A percentile compares a stretch with the other conserved stretches of the same genome.
These are phyloP conservation scores for Brassica balearica DNA, from an alignment of 441 rosid species.

Conservation along the genomic window DNA sequence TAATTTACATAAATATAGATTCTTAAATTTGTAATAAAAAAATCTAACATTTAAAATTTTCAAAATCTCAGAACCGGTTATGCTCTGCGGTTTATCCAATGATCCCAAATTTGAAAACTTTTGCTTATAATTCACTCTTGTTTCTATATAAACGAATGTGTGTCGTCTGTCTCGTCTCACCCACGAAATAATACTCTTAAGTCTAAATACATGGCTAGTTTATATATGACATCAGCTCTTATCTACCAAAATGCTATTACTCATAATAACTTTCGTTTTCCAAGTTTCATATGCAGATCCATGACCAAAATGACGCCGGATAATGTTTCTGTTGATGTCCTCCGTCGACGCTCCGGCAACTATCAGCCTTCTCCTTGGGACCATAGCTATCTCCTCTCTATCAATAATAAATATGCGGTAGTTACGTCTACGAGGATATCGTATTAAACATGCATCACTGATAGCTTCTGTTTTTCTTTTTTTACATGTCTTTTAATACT, in stretches of 20 bases:
- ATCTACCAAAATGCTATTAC: neutral
- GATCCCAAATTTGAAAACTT: neutral
- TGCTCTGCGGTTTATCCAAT: neutral
- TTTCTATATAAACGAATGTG: neutral
- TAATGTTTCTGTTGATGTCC: neutral
- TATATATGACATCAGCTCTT: neutral
- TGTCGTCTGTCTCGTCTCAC: neutral
- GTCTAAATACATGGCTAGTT: slow-evolving; percentile 7
- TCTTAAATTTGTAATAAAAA: too few species aligned
- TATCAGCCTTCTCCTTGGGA: slow-evolving; percentile 38
- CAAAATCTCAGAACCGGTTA: too few species aligned
- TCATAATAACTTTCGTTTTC: neutral
- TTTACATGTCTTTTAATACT: neutral
- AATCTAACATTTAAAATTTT: too few species aligned
- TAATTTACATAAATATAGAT: too few species aligned
- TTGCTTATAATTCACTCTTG: neutral
- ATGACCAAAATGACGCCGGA: slow-evolving; percentile 19
- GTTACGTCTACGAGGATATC: neutral
- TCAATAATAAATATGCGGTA: slow-evolving; percentile 25
- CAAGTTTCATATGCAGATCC: slow-evolving; percentile 15
- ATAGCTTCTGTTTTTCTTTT: neutral
- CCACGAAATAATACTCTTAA: neutral
- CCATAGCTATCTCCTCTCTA: slow-evolving; percentile 24
- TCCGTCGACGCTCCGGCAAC: slow-evolving; percentile 32
- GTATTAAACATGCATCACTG: neutral